These are phyloP conservation scores for Globisporangium radiosum DNA, from an alignment of 352 stramenopile genomes.

Conservation along the genomic window DNA sequence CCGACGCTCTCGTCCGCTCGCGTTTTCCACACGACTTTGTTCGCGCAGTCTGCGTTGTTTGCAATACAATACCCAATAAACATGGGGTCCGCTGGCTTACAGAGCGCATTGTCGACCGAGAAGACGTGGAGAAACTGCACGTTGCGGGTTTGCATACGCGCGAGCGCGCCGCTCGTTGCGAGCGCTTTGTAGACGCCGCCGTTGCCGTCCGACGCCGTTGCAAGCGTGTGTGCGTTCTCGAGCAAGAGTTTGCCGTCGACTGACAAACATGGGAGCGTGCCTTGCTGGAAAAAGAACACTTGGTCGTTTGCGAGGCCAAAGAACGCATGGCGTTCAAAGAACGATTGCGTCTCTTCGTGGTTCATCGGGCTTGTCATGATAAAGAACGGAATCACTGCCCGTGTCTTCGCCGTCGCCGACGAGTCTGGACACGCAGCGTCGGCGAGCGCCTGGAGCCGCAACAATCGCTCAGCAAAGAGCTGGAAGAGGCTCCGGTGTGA, in stretches of 20 bases:
- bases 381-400: conserved; percentile 76
- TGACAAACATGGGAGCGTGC: conserved; percentile 94
- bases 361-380: conserved; percentile 98
- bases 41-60: conserved; percentile 91
- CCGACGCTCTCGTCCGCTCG: conserved; percentile 91
- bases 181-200: conserved; percentile 95
- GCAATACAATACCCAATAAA: conserved; percentile 97
- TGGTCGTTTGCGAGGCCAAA: conserved; percentile 89
- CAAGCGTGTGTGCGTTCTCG: conserved; percentile 74
- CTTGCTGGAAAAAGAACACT: conserved; percentile 95
- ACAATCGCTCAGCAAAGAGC: conserved; percentile 90
- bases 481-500: conserved; percentile 93
- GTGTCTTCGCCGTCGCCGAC: not conserved
- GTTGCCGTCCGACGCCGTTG: conserved; percentile 97
- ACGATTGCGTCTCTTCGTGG: conserved; percentile 87
- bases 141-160: conserved; percentile 71
- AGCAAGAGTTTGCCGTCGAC: conserved; percentile 95
- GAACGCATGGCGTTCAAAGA: conserved; percentile 86
- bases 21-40: conserved; percentile 96
- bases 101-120: conserved; percentile 98
- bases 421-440: conserved; percentile 11
- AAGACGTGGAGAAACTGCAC: conserved; percentile 96
- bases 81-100: conserved; percentile 91
- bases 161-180: conserved; percentile 82
- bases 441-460: conserved; percentile 55